These are phyloP conservation scores for Fusarium continuum DNA, from an alignment of 2,329 filamentous ascomycete genomes.

Conservation along the genomic window DNA sequence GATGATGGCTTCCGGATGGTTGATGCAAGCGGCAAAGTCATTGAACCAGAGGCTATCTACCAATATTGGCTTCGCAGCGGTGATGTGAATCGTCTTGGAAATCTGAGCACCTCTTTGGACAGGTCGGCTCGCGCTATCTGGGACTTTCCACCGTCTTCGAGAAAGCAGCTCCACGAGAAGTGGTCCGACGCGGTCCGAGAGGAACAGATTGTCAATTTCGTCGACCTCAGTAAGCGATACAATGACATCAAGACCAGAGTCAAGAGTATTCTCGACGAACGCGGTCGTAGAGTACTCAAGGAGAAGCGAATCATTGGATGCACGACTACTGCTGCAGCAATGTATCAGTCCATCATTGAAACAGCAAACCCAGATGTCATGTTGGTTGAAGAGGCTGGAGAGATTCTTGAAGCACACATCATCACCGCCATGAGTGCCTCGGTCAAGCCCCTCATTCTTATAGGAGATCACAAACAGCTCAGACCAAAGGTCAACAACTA, in stretches of 20 bases:
- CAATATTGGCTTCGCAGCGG: conserved; percentile 24
- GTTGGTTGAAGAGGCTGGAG: conserved; percentile 77
- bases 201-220: conserved; percentile 60
- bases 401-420: conserved; percentile 73
- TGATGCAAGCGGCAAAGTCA: conserved; percentile 54
- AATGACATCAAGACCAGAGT: conserved; percentile 54
- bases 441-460: conserved; percentile 72
- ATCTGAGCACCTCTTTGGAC: conserved; percentile 28
- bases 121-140: conserved; percentile 56
- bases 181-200: conserved; percentile 59
- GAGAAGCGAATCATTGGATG: conserved; percentile 71
- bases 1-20: conserved; percentile 58
- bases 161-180: conserved; percentile 47
- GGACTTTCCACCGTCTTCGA: conserved; percentile 53
- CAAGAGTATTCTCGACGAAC: conserved; percentile 55
- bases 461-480: conserved; percentile 79
- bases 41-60: conserved; percentile 46
- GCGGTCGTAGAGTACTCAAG: conserved; percentile 55
- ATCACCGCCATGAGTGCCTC: conserved; percentile 65
- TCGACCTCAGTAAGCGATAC: conserved; percentile 50
- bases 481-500: conserved; percentile 73
- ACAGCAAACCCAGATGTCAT: conserved; percentile 66
- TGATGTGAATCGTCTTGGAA: not conserved
- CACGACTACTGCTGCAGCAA: conserved; percentile 77
- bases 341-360: conserved; percentile 63